Base-by-base conservation (phyloP, 192 early-diverging fungal genomes). In the Kickxella alabastrina region DNA sequence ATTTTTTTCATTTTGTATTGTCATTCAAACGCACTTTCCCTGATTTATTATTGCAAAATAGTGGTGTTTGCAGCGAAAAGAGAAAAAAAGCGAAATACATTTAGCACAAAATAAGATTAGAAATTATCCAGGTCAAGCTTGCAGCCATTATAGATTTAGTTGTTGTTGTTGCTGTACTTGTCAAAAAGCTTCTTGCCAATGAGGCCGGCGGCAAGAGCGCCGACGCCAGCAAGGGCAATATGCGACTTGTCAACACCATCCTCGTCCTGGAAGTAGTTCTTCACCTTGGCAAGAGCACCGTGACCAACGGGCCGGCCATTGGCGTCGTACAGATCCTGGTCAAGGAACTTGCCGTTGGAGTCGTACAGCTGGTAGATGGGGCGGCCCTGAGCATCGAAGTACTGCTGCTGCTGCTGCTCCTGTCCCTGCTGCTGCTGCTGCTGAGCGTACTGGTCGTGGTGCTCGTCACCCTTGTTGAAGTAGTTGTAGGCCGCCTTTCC, bases 211-310 rank as follows among this genome's bases (percentile, higher is more conserved):
- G 38, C 59, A 2, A 55, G 53, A 26, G 38, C 43, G 21, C 54
- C 49, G 6, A 49, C 49, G 3, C 59, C 54, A 36, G 59, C 49
- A 41, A 69, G 15, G 26, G 49, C 45, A 10, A 61, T 29, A 12
- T 47, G 58, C 29, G 65, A 57, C 53, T 68, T 68, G 58, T 56
- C 43, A 19, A 57, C 22, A 42, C 59, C 65, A 12, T 68, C 65
- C 19, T 61, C 58, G 35, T 61, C 37, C 12, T 23, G 40, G 31
- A 57, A 68, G 41, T 55, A 65, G 17, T 51, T 28, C 51, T 62
- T 49, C 38, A 54, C 18, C n/a, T 18, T 15, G 39, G 2, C n/a
- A 12, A 40, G 13, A 40, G 18, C 8, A 2, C 39, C 18, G 18
- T 7, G 39, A 1, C 18, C 39, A 18, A 3, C 17, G 18, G 13